phyloP scores from a whole-genome alignment of 2,329 filamentous ascomycete species.

The Knufia petricola region DNA sequence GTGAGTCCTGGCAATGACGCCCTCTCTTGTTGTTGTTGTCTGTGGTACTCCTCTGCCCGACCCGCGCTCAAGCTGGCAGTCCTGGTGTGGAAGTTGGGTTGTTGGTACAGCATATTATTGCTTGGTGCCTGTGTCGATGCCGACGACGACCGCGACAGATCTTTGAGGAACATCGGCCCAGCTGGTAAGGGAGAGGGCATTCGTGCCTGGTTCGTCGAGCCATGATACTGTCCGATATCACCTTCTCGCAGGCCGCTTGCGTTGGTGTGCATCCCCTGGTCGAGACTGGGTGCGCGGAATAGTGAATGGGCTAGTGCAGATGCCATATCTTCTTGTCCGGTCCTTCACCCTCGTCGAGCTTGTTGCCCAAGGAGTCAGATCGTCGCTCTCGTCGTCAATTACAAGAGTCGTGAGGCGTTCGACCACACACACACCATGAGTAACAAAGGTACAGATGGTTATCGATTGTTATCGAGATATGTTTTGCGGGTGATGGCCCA shows the following conservation, averaged over 20 bases:
- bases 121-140: slow-evolving; percentile 40
- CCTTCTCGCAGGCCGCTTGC: slow-evolving; percentile 31
- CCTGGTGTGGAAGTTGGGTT: slow-evolving; percentile 30
- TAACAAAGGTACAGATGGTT: slow-evolving; percentile 7
- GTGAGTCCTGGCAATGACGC: slow-evolving; percentile 47
- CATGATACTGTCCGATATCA: slow-evolving; percentile 24
- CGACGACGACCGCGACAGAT: slow-evolving; percentile 46
- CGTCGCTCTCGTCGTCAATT: neutral
- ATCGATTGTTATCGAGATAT: slow-evolving; percentile 12
- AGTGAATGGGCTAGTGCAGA: slow-evolving; percentile 51
- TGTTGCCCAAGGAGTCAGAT: no score
- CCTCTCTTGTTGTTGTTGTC: slow-evolving; percentile 18
- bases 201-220: slow-evolving; percentile 31
- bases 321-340: slow-evolving; percentile 38
- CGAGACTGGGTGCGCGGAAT: slow-evolving; percentile 51
- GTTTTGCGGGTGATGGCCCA: neutral
- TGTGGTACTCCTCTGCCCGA: slow-evolving; percentile 14
- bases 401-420: neutral
- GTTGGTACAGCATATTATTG: slow-evolving; percentile 24
- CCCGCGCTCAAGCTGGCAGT: slow-evolving; percentile 32
- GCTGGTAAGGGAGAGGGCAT: slow-evolving; percentile 38
- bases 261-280: slow-evolving; percentile 35
- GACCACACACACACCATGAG: neutral
- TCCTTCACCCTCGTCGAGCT: no score
- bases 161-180: slow-evolving; percentile 33